Base-by-base conservation (phyloP, 352 stramenopile species). In the Globisporangium rhizosaccharum region DNA sequence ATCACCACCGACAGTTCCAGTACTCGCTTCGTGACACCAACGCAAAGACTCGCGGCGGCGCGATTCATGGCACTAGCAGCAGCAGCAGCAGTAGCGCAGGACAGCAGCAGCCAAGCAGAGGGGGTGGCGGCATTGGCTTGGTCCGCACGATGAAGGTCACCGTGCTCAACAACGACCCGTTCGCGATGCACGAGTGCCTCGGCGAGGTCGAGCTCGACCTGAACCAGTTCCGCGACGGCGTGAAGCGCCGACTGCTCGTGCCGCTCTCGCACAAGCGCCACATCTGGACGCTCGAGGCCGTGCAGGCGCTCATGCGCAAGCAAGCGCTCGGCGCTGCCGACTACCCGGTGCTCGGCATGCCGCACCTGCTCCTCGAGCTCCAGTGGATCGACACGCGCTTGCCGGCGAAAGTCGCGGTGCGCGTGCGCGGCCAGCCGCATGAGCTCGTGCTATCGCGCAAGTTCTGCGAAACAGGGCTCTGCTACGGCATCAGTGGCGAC, bases 351-450 rank as follows among this genome's bases (percentile, higher is more conserved):
- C 71, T 79, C 20, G 73, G 70, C 18, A 62, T 68, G 65, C 73
- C 76, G 46, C 74, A 85, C 37, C 17, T 85, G 36, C 61, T 79
- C 11, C 33, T 87, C 25, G 73, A 85, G 62, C 51, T 87, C 45
- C 76, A 87, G 59, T 83, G 75, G 75, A 76, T 87, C 61, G 76
- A 87, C 66, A 83, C 76, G 45, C 76, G 72, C 17, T 62, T 87
- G 63, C 76, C 75, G 12, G 79, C 76, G 4, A 63, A 66, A 55
- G 76, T 87, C 11, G 63, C 60, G 7, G 76, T 86, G 51, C 70
- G 63, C 41, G 58, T 77, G 50, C 63, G 70, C 30, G 65, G 66
- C 9, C 61, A 73, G 26, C 54, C 33, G 37, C 15, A 56, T 9
- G 63, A 63, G 36, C 62, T 72, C 45, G 63, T 68, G 46, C 59